Conservation (phyloP, 2,329 filamentous ascomycete genomes). For the Claviceps spartinae region DNA sequence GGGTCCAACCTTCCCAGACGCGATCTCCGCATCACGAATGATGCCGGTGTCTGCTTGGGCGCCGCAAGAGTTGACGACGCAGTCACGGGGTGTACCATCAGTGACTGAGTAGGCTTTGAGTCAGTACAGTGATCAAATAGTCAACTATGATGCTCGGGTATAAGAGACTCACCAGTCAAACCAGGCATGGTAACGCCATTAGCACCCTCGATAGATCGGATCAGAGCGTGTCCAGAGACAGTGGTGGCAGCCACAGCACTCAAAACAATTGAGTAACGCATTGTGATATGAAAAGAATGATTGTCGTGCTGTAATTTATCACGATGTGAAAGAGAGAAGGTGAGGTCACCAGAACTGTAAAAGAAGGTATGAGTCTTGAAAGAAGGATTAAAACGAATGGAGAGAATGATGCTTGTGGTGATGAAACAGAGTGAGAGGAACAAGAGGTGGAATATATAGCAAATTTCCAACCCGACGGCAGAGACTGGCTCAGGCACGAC, state of each 20-base stretch:
- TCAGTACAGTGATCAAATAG: slow-evolving; percentile 1
- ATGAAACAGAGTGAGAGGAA: not conserved
- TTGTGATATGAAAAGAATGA: slow-evolving; percentile 8
- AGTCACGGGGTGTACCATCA: slow-evolving; percentile 5
- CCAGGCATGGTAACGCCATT: slow-evolving; percentile 5
- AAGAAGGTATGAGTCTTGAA: not conserved
- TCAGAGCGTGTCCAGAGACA: slow-evolving; percentile 3
- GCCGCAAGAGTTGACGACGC: slow-evolving; percentile 5
- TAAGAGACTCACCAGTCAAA: slow-evolving; percentile 17
- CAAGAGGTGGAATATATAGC: not conserved
- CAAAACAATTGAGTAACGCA: slow-evolving; percentile 16
- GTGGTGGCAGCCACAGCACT: slow-evolving; percentile 17
- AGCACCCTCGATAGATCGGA: not conserved
- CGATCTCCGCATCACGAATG: slow-evolving; percentile 5
- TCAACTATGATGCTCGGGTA: no score
- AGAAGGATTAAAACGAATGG: not conserved
- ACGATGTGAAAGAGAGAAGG: not conserved
- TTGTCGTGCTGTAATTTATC: no score
- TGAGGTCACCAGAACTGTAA: slow-evolving; percentile 2
- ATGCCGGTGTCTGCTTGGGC: slow-evolving; percentile 6
- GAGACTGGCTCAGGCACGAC: not conserved
- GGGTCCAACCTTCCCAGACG: slow-evolving; percentile 2
- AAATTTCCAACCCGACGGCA: not conserved
- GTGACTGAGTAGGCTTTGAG: not conserved
- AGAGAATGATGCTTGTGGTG: not conserved